Evolutionary conservation across 768 basidiomycete species (phyloP).

Genomic region (Pulveroboletus sp.): DNA sequence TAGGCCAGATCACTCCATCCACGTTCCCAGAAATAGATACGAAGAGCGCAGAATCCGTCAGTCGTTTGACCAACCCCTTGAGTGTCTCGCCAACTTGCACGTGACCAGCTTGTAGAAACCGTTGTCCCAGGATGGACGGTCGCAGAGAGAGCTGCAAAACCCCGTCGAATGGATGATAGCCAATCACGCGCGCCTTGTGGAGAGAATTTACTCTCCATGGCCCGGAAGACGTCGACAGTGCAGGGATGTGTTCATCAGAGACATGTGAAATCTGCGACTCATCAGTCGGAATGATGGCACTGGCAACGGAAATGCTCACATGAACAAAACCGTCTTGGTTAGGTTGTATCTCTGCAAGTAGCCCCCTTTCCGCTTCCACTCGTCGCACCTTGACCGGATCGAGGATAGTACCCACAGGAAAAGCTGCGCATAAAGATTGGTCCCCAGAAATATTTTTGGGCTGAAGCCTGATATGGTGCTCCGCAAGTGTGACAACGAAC

Average conservation of each 20-base stretch:
- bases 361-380: constrained; percentile 78
- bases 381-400: constrained; percentile 68
- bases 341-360: constrained; percentile 62
- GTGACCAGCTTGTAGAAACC: constrained; percentile 78
- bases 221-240: constrained; percentile 64
- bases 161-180: constrained; percentile 82
- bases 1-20: constrained; percentile 91
- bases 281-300: background rate
- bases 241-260: constrained; percentile 84
- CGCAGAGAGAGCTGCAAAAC: constrained; percentile 85
- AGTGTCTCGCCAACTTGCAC: constrained; percentile 81
- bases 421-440: constrained; percentile 46
- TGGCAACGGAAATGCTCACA: constrained; percentile 45
- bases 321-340: constrained; percentile 80
- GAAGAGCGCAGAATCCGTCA: constrained; percentile 78
- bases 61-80: constrained; percentile 82
- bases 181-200: constrained; percentile 84
- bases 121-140: constrained; percentile 75
- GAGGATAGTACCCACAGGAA: constrained; percentile 70
- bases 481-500: constrained; percentile 74
- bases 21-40: constrained; percentile 82
- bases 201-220: constrained; percentile 76
- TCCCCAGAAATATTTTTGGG: constrained; percentile 32
- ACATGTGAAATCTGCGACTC: constrained; percentile 79
- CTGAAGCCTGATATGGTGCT: constrained; percentile 61